Evolutionary conservation across 75 land plant genomes (phyloP), one percentile per base, ranked within the genome.

Genomic region (Pseudotsuga menziesii): DNA sequence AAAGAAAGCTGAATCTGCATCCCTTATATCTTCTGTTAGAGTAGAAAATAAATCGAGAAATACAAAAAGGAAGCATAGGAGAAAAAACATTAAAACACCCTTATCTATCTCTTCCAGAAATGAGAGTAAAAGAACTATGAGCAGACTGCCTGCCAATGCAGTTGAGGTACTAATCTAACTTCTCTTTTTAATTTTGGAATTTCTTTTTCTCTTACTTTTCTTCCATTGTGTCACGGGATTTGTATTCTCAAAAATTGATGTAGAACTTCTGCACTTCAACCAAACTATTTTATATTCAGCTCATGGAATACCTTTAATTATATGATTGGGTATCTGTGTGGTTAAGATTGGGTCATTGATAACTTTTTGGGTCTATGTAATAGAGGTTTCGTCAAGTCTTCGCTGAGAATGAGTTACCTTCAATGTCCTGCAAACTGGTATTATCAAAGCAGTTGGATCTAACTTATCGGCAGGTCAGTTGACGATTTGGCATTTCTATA

Each of bases 301-400:
- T n/a, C 3, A 41, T 69, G 41, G n/a, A 20, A 41, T 12, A 8
- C 25, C 48, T 69, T 69, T 11, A 29, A 23, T 69, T 11, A 41
- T 9, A 41, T 48, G 54, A 48, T 69, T 69, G 20, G 72, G n/a
- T 39, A 69, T 36, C 41, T 69, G 35, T n/a, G 5, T 20, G 23
- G 72, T 69, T n/a, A n/a, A 41, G 3, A 0, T 69, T 52, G 72
- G 52, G 41, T 69, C 41, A 22, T 9, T 69, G 72, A 41, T 69
- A 41, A 69, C 19, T 41, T n/a, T 44, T 41, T 69, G 20, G 72
- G 13, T 69, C 23, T 36, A 41, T 69, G 11, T 58, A 29, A 27
- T 82, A 92, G 94, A 88, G 76, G 59, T 86, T 92, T 63, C 92
- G 94, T 14, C 76, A 78, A 80, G 92, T 78, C n/a, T 92, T 92